phyloP scores from a whole-genome alignment of 495 filamentous ascomycete species.

The Penicillium riverlandense region DNA sequence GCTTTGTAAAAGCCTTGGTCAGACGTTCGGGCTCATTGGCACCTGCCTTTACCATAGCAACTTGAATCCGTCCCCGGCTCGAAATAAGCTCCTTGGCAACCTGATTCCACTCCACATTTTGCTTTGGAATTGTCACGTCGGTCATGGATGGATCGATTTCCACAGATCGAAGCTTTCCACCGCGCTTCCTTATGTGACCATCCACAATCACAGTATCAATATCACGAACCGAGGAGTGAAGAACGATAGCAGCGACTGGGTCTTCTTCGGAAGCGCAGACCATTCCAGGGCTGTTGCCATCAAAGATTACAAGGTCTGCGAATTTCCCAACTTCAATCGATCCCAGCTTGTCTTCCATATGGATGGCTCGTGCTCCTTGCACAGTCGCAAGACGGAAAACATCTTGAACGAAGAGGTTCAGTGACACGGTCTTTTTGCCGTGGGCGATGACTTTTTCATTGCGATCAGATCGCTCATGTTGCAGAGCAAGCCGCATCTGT shows the following conservation, averaged over 20 bases:
- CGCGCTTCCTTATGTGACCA: conserved; percentile 32
- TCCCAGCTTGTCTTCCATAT: conserved; percentile 35
- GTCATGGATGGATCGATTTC: conserved; percentile 1
- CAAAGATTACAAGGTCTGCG: conserved; percentile 42
- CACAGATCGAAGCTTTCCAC: conserved; percentile 18
- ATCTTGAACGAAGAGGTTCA: conserved; percentile 33
- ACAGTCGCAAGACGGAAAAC: conserved; percentile 45
- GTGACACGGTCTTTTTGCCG: conserved; percentile 17
- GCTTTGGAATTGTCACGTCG: too few relatives aligned
- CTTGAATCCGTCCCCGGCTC: too few relatives aligned
- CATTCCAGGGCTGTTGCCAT: conserved; percentile 33
- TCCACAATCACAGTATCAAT: conserved; percentile 43
- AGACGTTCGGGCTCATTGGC: too few relatives aligned
- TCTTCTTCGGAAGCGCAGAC: conserved; percentile 33
- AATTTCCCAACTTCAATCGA: conserved; percentile 37
- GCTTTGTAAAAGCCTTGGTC: too few relatives aligned
- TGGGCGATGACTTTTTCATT: conserved; percentile 17
- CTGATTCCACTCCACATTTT: too few relatives aligned
- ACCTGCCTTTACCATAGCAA: too few relatives aligned
- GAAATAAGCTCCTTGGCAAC: too few relatives aligned
- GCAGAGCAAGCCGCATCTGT: conserved; percentile 40
- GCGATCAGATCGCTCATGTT: conserved; percentile 24
- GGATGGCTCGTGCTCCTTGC: conserved; percentile 35
- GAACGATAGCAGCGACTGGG: conserved; percentile 38
- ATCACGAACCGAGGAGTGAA: conserved; percentile 37